Evolutionary conservation across 805 yeast species (phyloP), one percentile per base, ranked within the genome.

Genomic region (Cyberlindnera xylosilytica): DNA sequence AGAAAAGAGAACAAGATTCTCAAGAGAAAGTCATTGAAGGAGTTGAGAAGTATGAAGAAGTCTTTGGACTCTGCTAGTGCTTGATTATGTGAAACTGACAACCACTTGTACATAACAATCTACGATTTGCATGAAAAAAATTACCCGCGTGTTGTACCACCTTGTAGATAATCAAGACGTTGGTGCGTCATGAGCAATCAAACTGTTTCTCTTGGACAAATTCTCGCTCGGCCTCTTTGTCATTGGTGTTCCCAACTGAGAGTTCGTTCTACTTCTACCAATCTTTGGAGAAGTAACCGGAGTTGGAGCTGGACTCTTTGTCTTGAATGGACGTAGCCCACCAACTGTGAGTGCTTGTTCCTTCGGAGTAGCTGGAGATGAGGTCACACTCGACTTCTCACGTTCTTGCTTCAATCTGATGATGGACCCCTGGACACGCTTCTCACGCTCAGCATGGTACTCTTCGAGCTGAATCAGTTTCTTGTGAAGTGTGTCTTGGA

Each of bases 1-100:
- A 69, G 78, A 52, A 69, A 64, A 44, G 74, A 73, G 53, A 75
- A 66, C 58, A 66, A 61, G 50, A 66, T 69, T 34, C 57, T 56
- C 45, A 66, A 35, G 42, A 54, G 45, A 54, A 52, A 51, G 44
- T 54, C 60, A 13, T 42, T 55, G 15, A 47, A 51, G 29, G 58
- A 55, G 45, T 37, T 53, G 37, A 54, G 56, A 45, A 36, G 51
- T 4, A 54, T 54, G 55, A 53, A 54, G 50, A 51, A 35, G 26
- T 54, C 55, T 5, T 32, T 56, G 22, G 57, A 54, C 20, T 30
- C 34, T 6, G 29, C 29, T 19, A n/a, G 19, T 16, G 32, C 13
- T 29, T 29, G 12, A 29, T 15, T 4, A 15, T 4, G n/a, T 15
- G 11, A 6, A 6, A 26, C 12, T 10, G n/a, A 15, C 32, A 6